phyloP scores from a whole-genome alignment of 2,329 filamentous ascomycete genomes.

The Biscogniauxia mediterranea region DNA sequence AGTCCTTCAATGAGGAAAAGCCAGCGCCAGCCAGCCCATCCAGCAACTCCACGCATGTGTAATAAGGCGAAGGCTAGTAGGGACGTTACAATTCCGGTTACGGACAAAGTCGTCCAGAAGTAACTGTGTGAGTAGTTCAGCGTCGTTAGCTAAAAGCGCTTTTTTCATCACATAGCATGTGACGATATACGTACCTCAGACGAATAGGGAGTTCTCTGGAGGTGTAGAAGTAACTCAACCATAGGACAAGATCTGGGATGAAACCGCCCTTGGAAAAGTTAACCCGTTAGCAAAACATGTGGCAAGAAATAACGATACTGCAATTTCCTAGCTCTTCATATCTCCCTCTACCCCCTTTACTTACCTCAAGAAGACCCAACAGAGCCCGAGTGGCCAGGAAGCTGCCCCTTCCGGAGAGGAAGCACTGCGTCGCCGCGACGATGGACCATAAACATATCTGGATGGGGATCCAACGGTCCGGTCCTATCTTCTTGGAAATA shows the following conservation, averaged over 20 bases:
- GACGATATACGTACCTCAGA: conserved; percentile 27
- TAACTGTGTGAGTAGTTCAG: conserved; percentile 18
- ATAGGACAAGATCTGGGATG: conserved; percentile 35
- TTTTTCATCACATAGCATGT: background rate
- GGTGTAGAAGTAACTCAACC: conserved; percentile 36
- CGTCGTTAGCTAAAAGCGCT: background rate
- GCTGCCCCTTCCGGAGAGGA: conserved; percentile 23
- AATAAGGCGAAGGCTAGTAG: conserved; percentile 38
- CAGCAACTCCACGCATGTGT: conserved; percentile 37
- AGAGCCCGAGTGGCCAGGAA: conserved; percentile 26
- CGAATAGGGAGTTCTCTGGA: conserved; percentile 39
- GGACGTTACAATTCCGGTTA: conserved; percentile 34
- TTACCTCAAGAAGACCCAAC: conserved; percentile 29
- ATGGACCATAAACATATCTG: conserved; percentile 34
- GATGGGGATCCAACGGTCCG: conserved; percentile 33
- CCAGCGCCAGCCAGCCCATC: conserved; percentile 44
- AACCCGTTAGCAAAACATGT: conserved; percentile 3
- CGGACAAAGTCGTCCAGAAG: conserved; percentile 38
- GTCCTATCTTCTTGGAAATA: conserved; percentile 49
- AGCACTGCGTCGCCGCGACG: conserved; percentile 29
- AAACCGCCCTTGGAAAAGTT: conserved; percentile 29
- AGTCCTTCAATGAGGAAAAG: conserved; percentile 56
- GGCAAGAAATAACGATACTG: too few species aligned
- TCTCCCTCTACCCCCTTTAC: background rate
- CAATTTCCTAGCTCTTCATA: background rate